These are phyloP conservation scores for Dictyophora rubrovolvata DNA, from an alignment of 768 basidiomycete genomes.

Conservation along the genomic window DNA sequence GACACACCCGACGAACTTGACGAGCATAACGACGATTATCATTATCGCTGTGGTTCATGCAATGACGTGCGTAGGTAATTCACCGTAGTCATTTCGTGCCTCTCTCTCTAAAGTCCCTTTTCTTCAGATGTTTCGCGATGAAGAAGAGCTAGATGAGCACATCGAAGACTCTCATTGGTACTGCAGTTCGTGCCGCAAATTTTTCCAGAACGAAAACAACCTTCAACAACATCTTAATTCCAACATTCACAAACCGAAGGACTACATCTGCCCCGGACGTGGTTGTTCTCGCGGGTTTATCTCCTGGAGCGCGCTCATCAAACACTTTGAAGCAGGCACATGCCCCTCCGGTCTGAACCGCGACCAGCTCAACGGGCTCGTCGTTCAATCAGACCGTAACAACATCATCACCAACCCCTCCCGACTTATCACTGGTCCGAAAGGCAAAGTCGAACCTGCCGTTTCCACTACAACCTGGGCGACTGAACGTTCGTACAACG, in stretches of 20 bases:
- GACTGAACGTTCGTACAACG: slow-evolving; percentile 34
- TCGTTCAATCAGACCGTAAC: slow-evolving; percentile 33
- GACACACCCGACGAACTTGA: slow-evolving; percentile 6
- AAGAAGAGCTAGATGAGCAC: slow-evolving; percentile 30
- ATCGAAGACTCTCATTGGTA: slow-evolving; percentile 28
- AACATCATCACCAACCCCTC: slow-evolving; percentile 47
- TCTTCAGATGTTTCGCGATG: slow-evolving; percentile 6
- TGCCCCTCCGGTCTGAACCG: slow-evolving; percentile 43
- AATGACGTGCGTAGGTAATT: not conserved
- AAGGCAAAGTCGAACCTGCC: slow-evolving; percentile 9
- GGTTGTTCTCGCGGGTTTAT: slow-evolving; percentile 41
- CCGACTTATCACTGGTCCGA: slow-evolving; percentile 34
- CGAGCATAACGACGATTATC: slow-evolving; percentile 18
- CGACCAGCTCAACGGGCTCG: slow-evolving; percentile 27
- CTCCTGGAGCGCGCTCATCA: slow-evolving; percentile 42
- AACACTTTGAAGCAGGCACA: slow-evolving; percentile 52
- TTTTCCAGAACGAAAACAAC: slow-evolving; percentile 32
- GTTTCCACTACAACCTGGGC: slow-evolving; percentile 16
- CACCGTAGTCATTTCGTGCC: no score
- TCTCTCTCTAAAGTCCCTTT: not conserved
- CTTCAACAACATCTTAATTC: slow-evolving; percentile 45
- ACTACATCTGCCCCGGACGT: slow-evolving; percentile 28
- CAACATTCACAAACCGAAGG: slow-evolving; percentile 33
- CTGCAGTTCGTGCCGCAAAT: slow-evolving; percentile 33
- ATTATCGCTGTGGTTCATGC: slow-evolving; percentile 14